Percentiles rank a stretch among this genome's conserved stretches.
Conservation (phyloP, 2,329 filamentous ascomycete species). For the Paraconiothyrium sp. region DNA sequence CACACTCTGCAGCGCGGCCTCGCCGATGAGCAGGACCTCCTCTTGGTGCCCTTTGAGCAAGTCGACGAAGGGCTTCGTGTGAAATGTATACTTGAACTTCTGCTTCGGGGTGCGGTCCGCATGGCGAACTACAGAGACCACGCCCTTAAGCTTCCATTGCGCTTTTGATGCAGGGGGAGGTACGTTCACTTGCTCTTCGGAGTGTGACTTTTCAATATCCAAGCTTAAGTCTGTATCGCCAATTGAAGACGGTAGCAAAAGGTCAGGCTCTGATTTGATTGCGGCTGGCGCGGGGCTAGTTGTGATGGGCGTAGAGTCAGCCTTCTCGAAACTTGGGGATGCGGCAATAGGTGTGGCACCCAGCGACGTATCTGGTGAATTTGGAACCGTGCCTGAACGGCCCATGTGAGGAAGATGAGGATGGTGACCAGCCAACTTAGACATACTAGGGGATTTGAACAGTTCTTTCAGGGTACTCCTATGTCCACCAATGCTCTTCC, state of each 20-base stretch:
- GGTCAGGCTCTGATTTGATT: slow-evolving; percentile 44
- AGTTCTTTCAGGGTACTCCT: slow-evolving; percentile 64
- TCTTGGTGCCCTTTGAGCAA: slow-evolving; percentile 94
- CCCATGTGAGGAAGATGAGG: slow-evolving; percentile 50
- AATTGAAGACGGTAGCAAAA: slow-evolving; percentile 38
- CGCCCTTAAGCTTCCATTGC: slow-evolving; percentile 97
- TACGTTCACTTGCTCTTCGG: slow-evolving; percentile 47
- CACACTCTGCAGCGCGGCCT: slow-evolving; percentile 87
- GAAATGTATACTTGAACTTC: slow-evolving; percentile 99
- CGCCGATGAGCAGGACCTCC: slow-evolving; percentile 92
- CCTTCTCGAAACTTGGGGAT: slow-evolving; percentile 55
- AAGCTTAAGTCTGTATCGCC: slow-evolving; percentile 35
- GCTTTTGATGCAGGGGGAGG: slow-evolving; percentile 75
- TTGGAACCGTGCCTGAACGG: slow-evolving; percentile 47
- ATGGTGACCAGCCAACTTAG: slow-evolving; percentile 63
- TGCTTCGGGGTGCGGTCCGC: slow-evolving; percentile 98
- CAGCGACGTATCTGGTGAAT: slow-evolving; percentile 58
- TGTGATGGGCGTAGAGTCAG: slow-evolving; percentile 29
- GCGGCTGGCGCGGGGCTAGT: slow-evolving; percentile 31
- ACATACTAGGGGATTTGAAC: slow-evolving; percentile 72
- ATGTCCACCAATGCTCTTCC: slow-evolving; percentile 51
- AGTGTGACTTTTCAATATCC: slow-evolving; percentile 38
- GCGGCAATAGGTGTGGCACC: slow-evolving; percentile 55
- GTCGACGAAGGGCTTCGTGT: slow-evolving; percentile 94
- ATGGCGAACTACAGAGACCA: slow-evolving; percentile 95